Evolutionary conservation across 495 filamentous ascomycete genomes (phyloP).

Genomic region (Platismatia glauca): DNA sequence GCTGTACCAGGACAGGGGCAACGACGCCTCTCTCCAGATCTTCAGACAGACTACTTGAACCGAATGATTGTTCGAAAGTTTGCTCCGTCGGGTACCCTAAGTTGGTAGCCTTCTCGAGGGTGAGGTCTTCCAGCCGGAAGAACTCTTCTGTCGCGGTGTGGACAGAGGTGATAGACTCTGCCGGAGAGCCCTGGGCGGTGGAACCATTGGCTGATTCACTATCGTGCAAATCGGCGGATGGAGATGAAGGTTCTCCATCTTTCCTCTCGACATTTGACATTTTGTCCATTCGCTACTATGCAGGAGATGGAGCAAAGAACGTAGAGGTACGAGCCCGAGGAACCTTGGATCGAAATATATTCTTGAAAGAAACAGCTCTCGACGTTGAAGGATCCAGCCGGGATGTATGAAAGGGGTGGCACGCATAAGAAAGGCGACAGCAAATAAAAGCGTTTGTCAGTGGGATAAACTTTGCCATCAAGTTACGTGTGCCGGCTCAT

Average conservation of each 20-base stretch:
- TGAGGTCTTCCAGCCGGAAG: conserved; percentile 17
- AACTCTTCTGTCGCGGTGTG: conserved; percentile 5
- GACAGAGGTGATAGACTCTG: conserved; percentile 10
- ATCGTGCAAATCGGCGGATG: neutral
- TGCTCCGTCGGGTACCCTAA: conserved; percentile 21
- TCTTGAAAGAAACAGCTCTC: neutral
- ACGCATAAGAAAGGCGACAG: neutral
- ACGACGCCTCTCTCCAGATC: conserved; percentile 19
- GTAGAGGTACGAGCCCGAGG: neutral
- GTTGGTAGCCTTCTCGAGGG: conserved; percentile 15
- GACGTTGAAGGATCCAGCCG: neutral
- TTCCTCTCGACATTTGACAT: neutral
- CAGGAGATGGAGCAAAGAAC: neutral
- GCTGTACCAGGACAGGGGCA: conserved; percentile 18
- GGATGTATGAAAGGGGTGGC: neutral
- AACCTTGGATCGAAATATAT: neutral
- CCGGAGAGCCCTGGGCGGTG: conserved; percentile 7
- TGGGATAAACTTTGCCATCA: neutral
- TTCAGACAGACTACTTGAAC: conserved; percentile 5
- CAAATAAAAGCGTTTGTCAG: neutral
- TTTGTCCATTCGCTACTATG: neutral
- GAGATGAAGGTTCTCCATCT: neutral
- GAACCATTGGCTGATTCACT: conserved; percentile 4
- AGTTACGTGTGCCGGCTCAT: neutral
- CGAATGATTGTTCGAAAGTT: conserved; percentile 6